phyloP scores from a whole-genome alignment of 2,329 filamentous ascomycete species.

The Trichoderma atrobrunneum region DNA sequence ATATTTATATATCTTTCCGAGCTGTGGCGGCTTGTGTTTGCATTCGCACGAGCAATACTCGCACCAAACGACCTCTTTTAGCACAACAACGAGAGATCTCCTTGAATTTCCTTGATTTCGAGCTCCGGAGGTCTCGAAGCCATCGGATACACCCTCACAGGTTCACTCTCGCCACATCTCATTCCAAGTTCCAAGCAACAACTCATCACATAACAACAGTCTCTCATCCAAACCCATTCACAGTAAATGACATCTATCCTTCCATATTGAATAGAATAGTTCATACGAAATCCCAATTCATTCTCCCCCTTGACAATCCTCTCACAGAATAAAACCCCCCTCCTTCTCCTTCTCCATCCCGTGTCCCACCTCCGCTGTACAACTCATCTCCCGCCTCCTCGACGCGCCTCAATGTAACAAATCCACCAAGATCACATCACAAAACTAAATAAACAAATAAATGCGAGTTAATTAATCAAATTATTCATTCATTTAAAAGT shows the following conservation, averaged over 20 bases:
- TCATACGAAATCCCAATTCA: not conserved
- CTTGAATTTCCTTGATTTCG: not conserved
- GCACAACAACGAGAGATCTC: not conserved
- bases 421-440: not conserved
- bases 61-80: not conserved
- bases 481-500: not conserved
- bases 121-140: not conserved
- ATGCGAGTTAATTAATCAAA: not conserved
- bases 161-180: not conserved
- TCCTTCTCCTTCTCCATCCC: not conserved
- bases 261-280: not conserved
- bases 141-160: not conserved
- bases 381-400: slow-evolving; percentile 1
- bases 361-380: slow-evolving; percentile 16
- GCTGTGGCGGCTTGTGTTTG: not conserved
- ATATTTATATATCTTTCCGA: not conserved
- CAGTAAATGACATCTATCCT: no score
- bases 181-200: not conserved
- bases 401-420: not conserved
- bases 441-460: not conserved
- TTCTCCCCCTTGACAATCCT: not conserved
- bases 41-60: not conserved
- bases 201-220: not conserved
- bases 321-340: not conserved
- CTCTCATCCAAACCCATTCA: not conserved